A percentile compares a stretch with the other conserved stretches of the same genome.
Evolutionary conservation across 257 asterid species (phyloP).

Genomic region (Plectranthus barbatus): DNA sequence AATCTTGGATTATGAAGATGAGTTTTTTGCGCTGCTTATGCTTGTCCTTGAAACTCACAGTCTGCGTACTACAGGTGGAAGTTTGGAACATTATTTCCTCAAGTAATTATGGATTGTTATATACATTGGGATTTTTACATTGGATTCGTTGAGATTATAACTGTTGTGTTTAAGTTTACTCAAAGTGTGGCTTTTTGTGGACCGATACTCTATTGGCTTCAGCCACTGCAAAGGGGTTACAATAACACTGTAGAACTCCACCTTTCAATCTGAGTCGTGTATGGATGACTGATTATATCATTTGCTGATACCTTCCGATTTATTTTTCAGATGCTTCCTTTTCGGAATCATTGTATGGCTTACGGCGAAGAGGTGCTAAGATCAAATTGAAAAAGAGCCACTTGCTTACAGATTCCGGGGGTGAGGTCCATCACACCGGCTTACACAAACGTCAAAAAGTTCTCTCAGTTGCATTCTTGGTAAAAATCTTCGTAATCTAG

Average conservation of each 20-base stretch:
- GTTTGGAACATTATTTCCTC: background rate
- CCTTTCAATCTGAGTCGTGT: background rate
- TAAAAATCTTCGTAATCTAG: constrained; percentile 17
- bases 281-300: background rate
- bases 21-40: constrained; percentile 82
- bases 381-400: constrained; percentile 35
- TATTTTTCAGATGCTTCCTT: constrained; percentile 74
- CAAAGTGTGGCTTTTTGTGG: background rate
- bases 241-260: background rate
- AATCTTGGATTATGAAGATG: constrained; percentile 89
- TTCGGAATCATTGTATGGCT: constrained; percentile 88
- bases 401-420: constrained; percentile 23
- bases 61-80: constrained; percentile 71
- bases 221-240: constrained; percentile 2
- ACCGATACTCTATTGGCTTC: constrained; percentile 1
- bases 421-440: constrained; percentile 52
- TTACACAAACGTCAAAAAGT: constrained; percentile 71
- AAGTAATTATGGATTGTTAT: background rate
- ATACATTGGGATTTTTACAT: background rate
- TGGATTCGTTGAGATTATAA: constrained; percentile 2
- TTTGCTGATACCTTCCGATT: constrained; percentile 16
- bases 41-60: constrained; percentile 94
- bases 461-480: constrained; percentile 88
- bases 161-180: background rate
- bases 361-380: constrained; percentile 74